These are phyloP conservation scores for Linnemannia exigua DNA, from an alignment of 192 early-diverging fungal species.

Conservation along the genomic window DNA sequence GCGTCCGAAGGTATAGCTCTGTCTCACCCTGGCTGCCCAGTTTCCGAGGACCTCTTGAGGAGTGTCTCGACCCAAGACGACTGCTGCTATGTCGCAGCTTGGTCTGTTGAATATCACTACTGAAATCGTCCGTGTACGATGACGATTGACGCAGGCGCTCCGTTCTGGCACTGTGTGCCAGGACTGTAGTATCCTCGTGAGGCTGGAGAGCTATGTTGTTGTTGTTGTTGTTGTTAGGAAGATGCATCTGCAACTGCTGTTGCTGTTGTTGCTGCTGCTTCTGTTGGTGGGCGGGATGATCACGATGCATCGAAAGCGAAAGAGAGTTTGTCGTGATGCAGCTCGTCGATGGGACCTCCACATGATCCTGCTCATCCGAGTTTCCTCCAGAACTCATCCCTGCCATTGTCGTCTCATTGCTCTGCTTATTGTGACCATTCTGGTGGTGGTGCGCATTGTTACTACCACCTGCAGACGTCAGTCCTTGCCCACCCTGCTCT, in stretches of 20 bases:
- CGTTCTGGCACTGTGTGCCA: neutral
- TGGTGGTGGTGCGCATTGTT: neutral
- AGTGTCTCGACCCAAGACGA: neutral
- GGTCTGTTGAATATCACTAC: neutral
- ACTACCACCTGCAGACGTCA: neutral
- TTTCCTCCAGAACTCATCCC: slow-evolving; percentile 46
- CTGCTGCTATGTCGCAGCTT: neutral
- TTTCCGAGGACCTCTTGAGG: neutral
- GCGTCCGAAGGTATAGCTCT: slow-evolving; percentile 11
- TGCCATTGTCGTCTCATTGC: slow-evolving; percentile 54
- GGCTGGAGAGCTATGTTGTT: neutral
- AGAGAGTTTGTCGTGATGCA: slow-evolving; percentile 46
- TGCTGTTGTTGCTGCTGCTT: neutral
- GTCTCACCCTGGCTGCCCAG: slow-evolving; percentile 18
- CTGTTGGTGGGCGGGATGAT: slow-evolving; percentile 15
- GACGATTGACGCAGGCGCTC: neutral
- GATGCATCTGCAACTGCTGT: neutral
- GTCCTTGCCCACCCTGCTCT: neutral
- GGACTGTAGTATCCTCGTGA: neutral
- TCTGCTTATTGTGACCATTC: slow-evolving; percentile 31
- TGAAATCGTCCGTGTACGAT: neutral
- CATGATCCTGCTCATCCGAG: slow-evolving; percentile 53
- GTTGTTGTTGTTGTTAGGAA: neutral
- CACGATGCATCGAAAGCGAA: slow-evolving; percentile 46
- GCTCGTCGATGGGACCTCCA: slow-evolving; percentile 51